phyloP scores from a whole-genome alignment of 768 basidiomycete species.

The Serendipita sp. region DNA sequence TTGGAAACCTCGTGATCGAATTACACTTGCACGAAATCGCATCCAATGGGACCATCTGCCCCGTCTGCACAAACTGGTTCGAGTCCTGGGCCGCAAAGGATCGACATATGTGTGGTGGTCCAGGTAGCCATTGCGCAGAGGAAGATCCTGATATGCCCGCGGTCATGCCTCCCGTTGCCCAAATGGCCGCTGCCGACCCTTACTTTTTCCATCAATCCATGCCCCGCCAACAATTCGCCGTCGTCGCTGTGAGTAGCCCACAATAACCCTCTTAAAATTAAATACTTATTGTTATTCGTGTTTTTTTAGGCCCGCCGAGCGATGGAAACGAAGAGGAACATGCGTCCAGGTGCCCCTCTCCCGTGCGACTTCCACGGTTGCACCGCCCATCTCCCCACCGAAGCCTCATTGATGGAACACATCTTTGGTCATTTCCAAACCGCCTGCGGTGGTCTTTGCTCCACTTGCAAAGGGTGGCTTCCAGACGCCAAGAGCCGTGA shows the following conservation, averaged over 20 bases:
- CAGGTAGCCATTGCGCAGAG: background rate
- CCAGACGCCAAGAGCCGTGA: slow-evolving; percentile 4
- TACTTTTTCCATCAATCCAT: background rate
- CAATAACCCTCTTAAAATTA: too few species aligned
- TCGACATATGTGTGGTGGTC: background rate
- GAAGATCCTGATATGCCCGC: background rate
- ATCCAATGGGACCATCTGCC: background rate
- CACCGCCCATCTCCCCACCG: background rate
- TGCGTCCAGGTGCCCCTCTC: background rate
- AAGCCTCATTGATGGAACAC: slow-evolving; percentile 1
- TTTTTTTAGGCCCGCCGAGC: background rate
- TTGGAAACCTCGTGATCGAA: slow-evolving; percentile 5
- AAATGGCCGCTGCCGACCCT: background rate
- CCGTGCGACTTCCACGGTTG: slow-evolving; percentile 6
- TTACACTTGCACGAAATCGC: background rate
- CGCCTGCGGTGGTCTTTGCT: background rate
- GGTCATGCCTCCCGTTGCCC: background rate
- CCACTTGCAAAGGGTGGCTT: background rate
- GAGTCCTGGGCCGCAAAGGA: slow-evolving; percentile 2
- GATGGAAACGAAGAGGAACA: background rate
- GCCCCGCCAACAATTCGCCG: background rate
- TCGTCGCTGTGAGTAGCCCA: slow-evolving; percentile 2
- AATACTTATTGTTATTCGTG: background rate
- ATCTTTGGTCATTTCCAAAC: slow-evolving; percentile 1
- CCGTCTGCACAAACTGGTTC: slow-evolving; percentile 5